Conservation (phyloP, 495 filamentous ascomycete genomes). For the Xylaria nigripes region DNA sequence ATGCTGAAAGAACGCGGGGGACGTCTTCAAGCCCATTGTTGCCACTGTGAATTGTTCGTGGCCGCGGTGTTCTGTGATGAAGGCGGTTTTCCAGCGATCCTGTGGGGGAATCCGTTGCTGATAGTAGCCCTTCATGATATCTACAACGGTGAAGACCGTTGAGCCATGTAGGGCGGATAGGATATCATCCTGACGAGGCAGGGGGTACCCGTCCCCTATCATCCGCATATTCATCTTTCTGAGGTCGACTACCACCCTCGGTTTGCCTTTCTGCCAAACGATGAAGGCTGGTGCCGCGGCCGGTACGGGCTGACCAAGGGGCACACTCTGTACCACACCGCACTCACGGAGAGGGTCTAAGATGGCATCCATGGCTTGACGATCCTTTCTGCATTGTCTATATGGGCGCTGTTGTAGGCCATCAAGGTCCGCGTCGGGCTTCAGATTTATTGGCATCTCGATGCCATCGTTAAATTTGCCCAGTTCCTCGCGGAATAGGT, state of each 20-base stretch:
- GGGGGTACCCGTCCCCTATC: constrained; percentile 1
- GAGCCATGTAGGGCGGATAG: not conserved
- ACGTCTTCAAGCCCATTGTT: constrained; percentile 10
- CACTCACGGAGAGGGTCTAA: not conserved
- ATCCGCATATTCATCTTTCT: constrained; percentile 8
- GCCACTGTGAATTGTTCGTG: constrained; percentile 11
- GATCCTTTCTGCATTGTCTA: not conserved
- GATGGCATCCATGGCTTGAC: not conserved
- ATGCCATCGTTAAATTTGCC: constrained; percentile 12
- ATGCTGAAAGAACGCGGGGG: constrained; percentile 12
- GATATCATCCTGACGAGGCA: not conserved
- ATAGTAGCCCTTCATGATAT: constrained; percentile 12
- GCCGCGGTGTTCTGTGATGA: constrained; percentile 9
- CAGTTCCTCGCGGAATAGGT: constrained; percentile 2
- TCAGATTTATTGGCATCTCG: constrained; percentile 9
- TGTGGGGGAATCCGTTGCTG: not conserved
- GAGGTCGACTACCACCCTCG: constrained; percentile 10
- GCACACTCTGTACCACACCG: not conserved
- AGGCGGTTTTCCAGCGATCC: constrained; percentile 9
- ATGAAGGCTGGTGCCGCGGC: constrained; percentile 3
- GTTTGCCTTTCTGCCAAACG: constrained; percentile 10
- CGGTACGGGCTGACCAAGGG: constrained; percentile 1
- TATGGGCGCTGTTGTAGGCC: not conserved
- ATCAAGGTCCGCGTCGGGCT: not conserved
- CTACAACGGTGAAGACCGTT: constrained; percentile 3